A percentile compares a stretch with the other conserved stretches of the same genome.
Conservation (phyloP, 139 green algal species). For the Ettlia oleoabundans region DNA sequence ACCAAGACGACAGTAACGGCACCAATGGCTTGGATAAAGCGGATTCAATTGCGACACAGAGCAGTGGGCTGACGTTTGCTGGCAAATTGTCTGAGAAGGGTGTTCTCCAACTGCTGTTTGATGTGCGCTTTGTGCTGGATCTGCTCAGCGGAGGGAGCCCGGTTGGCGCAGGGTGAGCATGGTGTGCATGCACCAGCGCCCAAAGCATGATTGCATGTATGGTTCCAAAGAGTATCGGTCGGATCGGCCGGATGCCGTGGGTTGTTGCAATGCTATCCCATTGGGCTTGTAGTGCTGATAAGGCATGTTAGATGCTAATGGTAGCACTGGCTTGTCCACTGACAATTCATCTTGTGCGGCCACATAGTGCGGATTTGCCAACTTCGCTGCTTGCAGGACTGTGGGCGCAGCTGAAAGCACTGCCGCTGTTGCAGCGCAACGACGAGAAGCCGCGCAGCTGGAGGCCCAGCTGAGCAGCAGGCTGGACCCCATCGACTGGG, state of each 20-base stretch:
- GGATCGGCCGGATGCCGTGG: too few relatives aligned
- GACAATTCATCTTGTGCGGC: too few relatives aligned
- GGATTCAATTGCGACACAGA: background rate
- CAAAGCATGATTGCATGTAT: too few relatives aligned
- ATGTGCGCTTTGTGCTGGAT: slow-evolving; percentile 79
- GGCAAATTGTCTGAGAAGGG: slow-evolving; percentile 80
- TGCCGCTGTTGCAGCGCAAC: slow-evolving; percentile 46
- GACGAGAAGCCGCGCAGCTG: slow-evolving; percentile 32
- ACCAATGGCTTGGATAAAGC: background rate
- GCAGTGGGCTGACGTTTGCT: background rate
- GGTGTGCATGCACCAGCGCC: too few relatives aligned
- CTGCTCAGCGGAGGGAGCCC: slow-evolving; percentile 55
- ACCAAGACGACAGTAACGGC: background rate
- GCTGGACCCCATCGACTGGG: slow-evolving; percentile 99
- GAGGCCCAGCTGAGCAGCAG: slow-evolving; percentile 60
- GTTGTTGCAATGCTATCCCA: too few relatives aligned
- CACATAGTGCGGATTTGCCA: too few relatives aligned
- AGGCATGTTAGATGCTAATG: too few relatives aligned
- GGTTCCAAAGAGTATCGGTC: too few relatives aligned
- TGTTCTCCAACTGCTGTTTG: slow-evolving; percentile 92
- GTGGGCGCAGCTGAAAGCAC: background rate
- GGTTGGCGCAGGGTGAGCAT: background rate
- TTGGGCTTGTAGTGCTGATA: too few relatives aligned
- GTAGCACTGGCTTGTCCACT: too few relatives aligned
- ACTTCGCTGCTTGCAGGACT: background rate